These are phyloP conservation scores for Fraxinus floribunda DNA, from an alignment of 305 asterid genomes.

Conservation along the genomic window DNA sequence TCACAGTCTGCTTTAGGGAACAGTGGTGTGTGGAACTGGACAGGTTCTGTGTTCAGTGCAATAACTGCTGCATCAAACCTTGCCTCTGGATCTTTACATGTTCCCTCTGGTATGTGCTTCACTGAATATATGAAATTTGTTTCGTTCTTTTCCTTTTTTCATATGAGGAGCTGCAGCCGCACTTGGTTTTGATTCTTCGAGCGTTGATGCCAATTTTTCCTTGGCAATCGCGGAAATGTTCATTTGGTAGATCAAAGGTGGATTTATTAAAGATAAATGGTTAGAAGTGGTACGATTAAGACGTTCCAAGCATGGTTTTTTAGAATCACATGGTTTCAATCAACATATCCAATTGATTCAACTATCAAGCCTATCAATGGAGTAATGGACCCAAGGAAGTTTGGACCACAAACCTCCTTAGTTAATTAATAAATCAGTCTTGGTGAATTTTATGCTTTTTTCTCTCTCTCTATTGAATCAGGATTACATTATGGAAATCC, in stretches of 20 bases:
- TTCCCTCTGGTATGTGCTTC: slow-evolving; percentile 66
- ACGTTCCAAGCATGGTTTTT: neutral
- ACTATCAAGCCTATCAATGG: neutral
- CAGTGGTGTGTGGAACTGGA: slow-evolving; percentile 99
- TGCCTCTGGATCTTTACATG: slow-evolving; percentile 87
- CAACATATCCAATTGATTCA: neutral
- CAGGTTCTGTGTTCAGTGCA: slow-evolving; percentile 87
- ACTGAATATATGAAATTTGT: neutral
- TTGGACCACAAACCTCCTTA: neutral
- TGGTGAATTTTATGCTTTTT: neutral
- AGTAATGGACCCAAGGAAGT: neutral
- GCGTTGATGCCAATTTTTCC: neutral
- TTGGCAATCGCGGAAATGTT: neutral
- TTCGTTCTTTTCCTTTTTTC: neutral
- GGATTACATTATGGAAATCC: neutral
- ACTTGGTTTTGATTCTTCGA: neutral
- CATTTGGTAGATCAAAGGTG: neutral
- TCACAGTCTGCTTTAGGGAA: slow-evolving; percentile 94
- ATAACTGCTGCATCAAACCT: slow-evolving; percentile 95
- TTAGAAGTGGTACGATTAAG: neutral
- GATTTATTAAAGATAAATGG: neutral
- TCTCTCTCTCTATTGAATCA: neutral
- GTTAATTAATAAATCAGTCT: neutral
- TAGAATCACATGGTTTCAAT: neutral
- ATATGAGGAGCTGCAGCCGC: neutral